A percentile compares a stretch with the other conserved stretches of the same genome.
phyloP scores from a whole-genome alignment of 768 basidiomycete genomes.

The Leccinellum rugosiceps region DNA sequence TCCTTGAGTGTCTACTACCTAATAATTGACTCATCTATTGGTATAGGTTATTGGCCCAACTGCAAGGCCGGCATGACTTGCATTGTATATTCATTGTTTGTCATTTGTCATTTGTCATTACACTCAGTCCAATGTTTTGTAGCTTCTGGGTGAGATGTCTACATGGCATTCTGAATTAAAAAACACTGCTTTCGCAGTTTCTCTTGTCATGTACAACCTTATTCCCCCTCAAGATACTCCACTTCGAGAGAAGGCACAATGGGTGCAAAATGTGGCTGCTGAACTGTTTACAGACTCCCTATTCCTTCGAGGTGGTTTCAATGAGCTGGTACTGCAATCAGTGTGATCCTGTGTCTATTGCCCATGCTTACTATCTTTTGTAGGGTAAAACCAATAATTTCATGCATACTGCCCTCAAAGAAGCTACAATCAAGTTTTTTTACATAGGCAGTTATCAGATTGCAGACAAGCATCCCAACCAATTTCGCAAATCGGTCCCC shows the following conservation, averaged over 20 bases:
- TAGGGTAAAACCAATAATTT: neutral
- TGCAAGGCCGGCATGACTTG: neutral
- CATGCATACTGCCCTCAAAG: neutral
- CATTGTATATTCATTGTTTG: neutral
- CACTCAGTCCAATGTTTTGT: neutral
- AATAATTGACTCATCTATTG: neutral
- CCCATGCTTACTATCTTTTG: neutral
- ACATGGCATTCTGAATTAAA: neutral
- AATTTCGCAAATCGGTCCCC: neutral
- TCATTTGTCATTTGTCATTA: neutral
- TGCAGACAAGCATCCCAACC: neutral
- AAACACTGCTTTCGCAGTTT: neutral
- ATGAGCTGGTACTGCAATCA: neutral
- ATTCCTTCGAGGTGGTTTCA: neutral
- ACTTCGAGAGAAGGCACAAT: neutral
- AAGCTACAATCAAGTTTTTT: neutral
- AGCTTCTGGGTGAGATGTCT: neutral
- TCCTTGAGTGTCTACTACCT: neutral
- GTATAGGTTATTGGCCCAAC: neutral
- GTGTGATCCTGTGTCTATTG: neutral
- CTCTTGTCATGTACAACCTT: neutral
- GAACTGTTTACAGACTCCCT: neutral
- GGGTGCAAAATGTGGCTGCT: neutral
- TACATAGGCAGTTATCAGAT: neutral
- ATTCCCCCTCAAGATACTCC: neutral